phyloP scores from a whole-genome alignment of 148 eudicot species.

The Vaccinium vitisidaea region DNA sequence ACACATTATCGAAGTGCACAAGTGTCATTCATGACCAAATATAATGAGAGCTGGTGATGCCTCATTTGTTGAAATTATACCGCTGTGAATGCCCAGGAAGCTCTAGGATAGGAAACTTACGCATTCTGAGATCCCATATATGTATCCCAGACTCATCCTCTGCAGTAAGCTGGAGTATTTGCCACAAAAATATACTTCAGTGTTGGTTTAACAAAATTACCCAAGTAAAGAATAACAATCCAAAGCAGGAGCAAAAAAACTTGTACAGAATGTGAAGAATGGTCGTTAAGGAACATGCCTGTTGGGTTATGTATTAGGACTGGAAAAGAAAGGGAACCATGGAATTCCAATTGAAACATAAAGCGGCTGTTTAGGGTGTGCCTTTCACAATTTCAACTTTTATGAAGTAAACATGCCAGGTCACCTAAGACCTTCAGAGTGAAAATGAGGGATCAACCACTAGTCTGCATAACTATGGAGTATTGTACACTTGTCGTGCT shows the following conservation, averaged over 20 bases:
- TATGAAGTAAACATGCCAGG: neutral
- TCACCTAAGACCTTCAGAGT: neutral
- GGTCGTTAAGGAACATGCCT: neutral
- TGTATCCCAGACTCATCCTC: conserved; percentile 97
- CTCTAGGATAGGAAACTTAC: conserved; percentile 67
- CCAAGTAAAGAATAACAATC: neutral
- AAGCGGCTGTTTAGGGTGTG: neutral
- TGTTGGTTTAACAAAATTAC: neutral
- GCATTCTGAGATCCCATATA: conserved; percentile 96
- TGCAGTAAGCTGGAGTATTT: conserved; percentile 73
- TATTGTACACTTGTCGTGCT: neutral
- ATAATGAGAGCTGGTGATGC: neutral
- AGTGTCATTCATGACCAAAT: neutral
- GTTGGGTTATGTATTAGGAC: neutral
- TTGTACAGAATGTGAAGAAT: neutral
- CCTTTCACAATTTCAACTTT: neutral
- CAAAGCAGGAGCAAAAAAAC: neutral
- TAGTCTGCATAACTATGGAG: neutral
- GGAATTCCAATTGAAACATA: neutral
- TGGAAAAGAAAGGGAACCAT: neutral
- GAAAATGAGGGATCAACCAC: neutral
- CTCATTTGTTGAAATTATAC: conserved; percentile 33
- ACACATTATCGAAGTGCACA: conserved; percentile 3
- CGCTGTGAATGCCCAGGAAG: conserved; percentile 99
- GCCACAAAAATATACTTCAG: conserved; percentile 6